These are phyloP conservation scores for Rhizoclosmatium globosum DNA, from an alignment of 192 early-diverging fungal genomes.

Conservation along the genomic window DNA sequence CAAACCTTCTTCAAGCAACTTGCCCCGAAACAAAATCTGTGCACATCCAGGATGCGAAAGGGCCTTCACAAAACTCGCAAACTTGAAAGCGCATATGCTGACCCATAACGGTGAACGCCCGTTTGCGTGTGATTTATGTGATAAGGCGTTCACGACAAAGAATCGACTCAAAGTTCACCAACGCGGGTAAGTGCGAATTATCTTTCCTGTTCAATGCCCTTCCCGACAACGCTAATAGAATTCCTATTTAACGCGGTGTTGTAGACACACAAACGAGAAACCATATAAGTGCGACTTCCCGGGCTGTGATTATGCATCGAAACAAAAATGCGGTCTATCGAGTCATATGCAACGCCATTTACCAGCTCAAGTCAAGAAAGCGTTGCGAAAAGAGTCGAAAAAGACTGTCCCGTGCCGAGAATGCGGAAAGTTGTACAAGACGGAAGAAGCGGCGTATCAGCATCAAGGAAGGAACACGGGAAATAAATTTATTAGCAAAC, in stretches of 20 bases:
- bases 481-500: too few relatives aligned
- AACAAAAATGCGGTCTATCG: conserved; percentile 1
- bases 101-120: conserved; percentile 9
- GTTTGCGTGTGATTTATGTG: not conserved
- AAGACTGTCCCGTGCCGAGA: not conserved
- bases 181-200: not conserved
- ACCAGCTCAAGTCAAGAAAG: not conserved
- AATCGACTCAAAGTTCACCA: conserved; percentile 8
- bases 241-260: too few relatives aligned
- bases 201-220: too few relatives aligned
- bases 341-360: not conserved
- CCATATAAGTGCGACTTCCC: not conserved
- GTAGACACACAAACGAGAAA: not conserved
- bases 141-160: conserved; percentile 1
- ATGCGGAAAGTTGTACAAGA: conserved; percentile 10
- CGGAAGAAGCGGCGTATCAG: not conserved
- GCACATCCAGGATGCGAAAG: too few relatives aligned
- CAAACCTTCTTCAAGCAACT: too few relatives aligned
- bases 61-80: too few relatives aligned
- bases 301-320: not conserved
- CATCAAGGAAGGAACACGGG: not conserved
- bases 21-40: too few relatives aligned
- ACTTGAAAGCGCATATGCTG: not conserved
- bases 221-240: too few relatives aligned
- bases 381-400: not conserved